Conservation (phyloP, 306 rosid genomes). For the Abrus precatorius region DNA sequence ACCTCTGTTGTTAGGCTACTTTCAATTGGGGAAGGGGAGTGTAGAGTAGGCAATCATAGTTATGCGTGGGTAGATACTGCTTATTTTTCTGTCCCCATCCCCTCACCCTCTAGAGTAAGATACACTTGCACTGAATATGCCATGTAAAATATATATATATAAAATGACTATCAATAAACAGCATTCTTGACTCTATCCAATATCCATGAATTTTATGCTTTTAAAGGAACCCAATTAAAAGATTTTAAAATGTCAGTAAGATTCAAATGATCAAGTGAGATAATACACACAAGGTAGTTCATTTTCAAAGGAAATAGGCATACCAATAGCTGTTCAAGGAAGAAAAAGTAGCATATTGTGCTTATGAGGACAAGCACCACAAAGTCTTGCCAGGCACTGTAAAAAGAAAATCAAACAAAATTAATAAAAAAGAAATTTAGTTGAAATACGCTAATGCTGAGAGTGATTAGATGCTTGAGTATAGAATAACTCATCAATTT, state of each 20-base stretch:
- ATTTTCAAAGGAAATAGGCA: conserved; percentile 48
- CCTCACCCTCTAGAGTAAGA: background rate
- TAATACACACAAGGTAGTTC: conserved; percentile 19
- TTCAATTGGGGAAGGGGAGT: background rate
- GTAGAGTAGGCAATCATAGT: background rate
- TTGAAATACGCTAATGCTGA: conserved; percentile 13
- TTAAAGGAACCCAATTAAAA: conserved; percentile 19
- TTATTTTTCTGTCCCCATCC: background rate
- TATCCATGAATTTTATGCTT: conserved; percentile 11
- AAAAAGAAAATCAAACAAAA: conserved; percentile 32
- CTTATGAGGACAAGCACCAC: conserved; percentile 93
- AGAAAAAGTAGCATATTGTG: conserved; percentile 96
- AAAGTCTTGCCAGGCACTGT: conserved; percentile 98
- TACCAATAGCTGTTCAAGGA: conserved; percentile 99
- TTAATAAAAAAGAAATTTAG: conserved; percentile 22
- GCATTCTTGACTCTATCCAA: background rate
- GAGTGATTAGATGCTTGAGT: conserved; percentile 27
- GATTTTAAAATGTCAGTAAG: conserved; percentile 25
- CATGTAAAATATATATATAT: background rate
- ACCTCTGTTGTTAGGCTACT: background rate
- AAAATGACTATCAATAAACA: conserved; percentile 1
- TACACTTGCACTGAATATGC: background rate
- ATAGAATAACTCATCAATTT: conserved; percentile 21
- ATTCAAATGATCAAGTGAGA: conserved; percentile 29
- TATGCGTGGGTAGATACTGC: conserved; percentile 11